Base-by-base conservation (phyloP, 305 asterid species). In the Solanum hybrid region DNA sequence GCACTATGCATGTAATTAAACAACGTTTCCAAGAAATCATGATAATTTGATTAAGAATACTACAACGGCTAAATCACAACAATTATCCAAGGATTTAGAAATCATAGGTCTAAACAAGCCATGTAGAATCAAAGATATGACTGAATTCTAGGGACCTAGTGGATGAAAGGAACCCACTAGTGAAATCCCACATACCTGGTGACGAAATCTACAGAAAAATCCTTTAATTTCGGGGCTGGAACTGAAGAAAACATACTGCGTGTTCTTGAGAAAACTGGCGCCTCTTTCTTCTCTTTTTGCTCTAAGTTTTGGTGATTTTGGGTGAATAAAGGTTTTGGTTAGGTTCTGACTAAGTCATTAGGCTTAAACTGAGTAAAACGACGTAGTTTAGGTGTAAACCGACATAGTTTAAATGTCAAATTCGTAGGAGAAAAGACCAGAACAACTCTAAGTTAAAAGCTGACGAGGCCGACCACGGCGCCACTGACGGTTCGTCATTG, bases 341-440 rank as follows among this genome's bases (percentile, higher is more conserved):
- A 51, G 64, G 64, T 51, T 51, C 9, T 51, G 4, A 51, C 9
- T 51, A 51, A 16, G 64, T 16, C 64, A 51, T 51, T 51, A 16
- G 1, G 22, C 64, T 51, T 51, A 51, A 51, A 51, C 9, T 51
- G n/a, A 51, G 64, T 51, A 51, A 51, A 51, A 51, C 0, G n/a
- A 5, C 64, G 0, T 46, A 46, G 22, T 46, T 46, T 46, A 46
- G 61, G 61, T 46, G 61, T 46, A 46, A 46, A 46, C 22, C 3
- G 8, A 5, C 22, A 14, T 46, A 46, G 64, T 46, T 14, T 5
- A 16, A 51, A 51, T 51, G 64, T 3, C 64, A 51, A 51, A 51
- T 51, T 0, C 3, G 3, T 51, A 51, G 0, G 64, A 1, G 0
- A 5, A 51, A 51, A 51, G 4, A 51, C 64, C n/a, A 51, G 1